Base-by-base conservation (phyloP, 352 stramenopile genomes). In the Phytophthora megakarya region DNA sequence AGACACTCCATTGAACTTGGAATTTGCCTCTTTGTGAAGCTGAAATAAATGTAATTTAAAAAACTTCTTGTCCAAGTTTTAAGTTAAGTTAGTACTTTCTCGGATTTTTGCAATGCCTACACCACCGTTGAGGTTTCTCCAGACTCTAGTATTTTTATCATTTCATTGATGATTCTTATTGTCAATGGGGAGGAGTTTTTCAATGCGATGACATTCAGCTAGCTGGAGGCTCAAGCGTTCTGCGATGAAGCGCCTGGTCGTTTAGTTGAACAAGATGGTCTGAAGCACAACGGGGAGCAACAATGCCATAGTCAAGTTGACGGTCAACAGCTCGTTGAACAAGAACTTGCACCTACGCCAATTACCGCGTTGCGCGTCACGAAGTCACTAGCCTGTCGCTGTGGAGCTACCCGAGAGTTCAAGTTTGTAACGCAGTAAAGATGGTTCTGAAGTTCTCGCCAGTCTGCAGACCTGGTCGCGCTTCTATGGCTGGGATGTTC, bases 311-410 rank as follows among this genome's bases (percentile, higher is more conserved):
- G 13, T 40, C 35, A 35, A 12, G n/a, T n/a, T n/a, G n/a, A n/a
- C n/a, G n/a, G n/a, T n/a, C n/a, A n/a, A n/a, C 4, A 35, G 30
- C 30, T 35, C 15, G 43, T 49, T 49, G 43, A 49, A 37, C 16
- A 10, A 39, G 25, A 10, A 51, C 15, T 10, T 16, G 9, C 38
- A 18, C 39, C 49, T 22, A n/a, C n/a, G n/a, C n/a, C 30, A 12
- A 33, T 21, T 51, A 35, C 45, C 49, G 58, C 58, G 32, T 43
- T 6, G 19, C 33, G 59, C 42, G 42, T 62, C 59, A 67, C 44
- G 33, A 10, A 18, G 15, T 21, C 19, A 35, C 21, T 21, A 49
- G 32, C 49, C 50, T 55, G 43, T 55, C 23, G 18, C 18, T 48
- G 32, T 16, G 46, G 28, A 52, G 40, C 42, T 43, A 21, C 15